A percentile compares a stretch with the other conserved stretches of the same genome.
These are phyloP conservation scores for Sclerotinia nivalis DNA, from an alignment of 2,329 filamentous ascomycete genomes.

Conservation along the genomic window DNA sequence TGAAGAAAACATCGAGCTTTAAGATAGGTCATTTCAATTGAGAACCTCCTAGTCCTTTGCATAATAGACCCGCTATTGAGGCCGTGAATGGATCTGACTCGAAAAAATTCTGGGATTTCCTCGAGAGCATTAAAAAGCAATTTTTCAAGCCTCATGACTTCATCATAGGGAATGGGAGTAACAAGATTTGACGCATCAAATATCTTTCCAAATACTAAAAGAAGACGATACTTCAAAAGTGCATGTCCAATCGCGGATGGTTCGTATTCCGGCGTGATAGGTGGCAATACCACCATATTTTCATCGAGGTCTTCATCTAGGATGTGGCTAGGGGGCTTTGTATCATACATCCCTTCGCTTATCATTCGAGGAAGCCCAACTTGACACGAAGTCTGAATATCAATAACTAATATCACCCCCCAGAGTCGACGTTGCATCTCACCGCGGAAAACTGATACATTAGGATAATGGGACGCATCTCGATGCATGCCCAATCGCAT, in stretches of 20 bases:
- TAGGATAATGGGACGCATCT: constrained; percentile 51
- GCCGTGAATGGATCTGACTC: constrained; percentile 49
- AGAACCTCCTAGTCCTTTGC: constrained; percentile 52
- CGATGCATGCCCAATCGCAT: constrained; percentile 60
- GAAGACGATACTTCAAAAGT: constrained; percentile 52
- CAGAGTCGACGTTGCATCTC: constrained; percentile 64
- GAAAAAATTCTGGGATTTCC: constrained; percentile 50
- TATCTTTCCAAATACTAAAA: constrained; percentile 53
- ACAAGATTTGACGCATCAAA: constrained; percentile 53
- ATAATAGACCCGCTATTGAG: constrained; percentile 49
- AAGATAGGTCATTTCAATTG: constrained; percentile 31
- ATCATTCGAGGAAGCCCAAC: constrained; percentile 69
- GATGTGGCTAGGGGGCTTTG: constrained; percentile 60
- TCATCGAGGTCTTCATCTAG: constrained; percentile 65
- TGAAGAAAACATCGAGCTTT: constrained; percentile 36
- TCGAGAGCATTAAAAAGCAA: constrained; percentile 49
- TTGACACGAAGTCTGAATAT: constrained; percentile 65
- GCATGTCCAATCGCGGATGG: constrained; percentile 58
- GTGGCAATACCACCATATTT: constrained; percentile 55
- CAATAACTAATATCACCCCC: constrained; percentile 57
- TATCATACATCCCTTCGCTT: constrained; percentile 62
- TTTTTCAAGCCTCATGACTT: constrained; percentile 52
- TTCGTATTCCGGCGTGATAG: constrained; percentile 54
- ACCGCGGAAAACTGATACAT: constrained; percentile 53
- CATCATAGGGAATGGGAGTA: constrained; percentile 49